A percentile compares a stretch with the other conserved stretches of the same genome.
Conservation (phyloP, 73 alveolate species). For the Paramecium biaurelia region DNA sequence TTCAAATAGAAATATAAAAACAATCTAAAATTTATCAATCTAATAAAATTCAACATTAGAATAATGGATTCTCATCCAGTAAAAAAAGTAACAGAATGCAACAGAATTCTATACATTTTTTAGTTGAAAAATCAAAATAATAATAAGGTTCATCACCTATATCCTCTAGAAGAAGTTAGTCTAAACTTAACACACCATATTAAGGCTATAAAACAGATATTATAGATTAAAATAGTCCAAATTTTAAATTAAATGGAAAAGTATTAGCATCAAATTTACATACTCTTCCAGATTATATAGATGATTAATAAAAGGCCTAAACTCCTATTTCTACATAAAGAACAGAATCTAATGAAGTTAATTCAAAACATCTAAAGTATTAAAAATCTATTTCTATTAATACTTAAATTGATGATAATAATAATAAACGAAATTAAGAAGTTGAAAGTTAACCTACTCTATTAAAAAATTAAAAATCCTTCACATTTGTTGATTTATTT, state of each 20-base stretch:
- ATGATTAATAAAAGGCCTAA: not conserved
- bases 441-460: slow-evolving; percentile 20
- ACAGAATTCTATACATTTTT: slow-evolving; percentile 29
- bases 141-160: not conserved
- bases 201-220: not conserved
- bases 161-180: slow-evolving; percentile 40
- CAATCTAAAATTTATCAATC: not conserved
- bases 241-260: slow-evolving; percentile 16
- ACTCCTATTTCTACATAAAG: not conserved
- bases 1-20: not conserved
- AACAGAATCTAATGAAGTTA: not conserved
- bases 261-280: not conserved
- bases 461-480: not conserved
- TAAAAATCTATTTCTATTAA: slow-evolving; percentile 17
- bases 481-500: not conserved
- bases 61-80: slow-evolving; percentile 4
- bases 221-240: slow-evolving; percentile 12
- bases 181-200: not conserved
- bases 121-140: slow-evolving; percentile 37
- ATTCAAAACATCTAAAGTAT: not conserved
- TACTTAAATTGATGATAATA: slow-evolving; percentile 39
- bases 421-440: not conserved
- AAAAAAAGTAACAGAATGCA: slow-evolving; percentile 11
- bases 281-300: slow-evolving; percentile 29
- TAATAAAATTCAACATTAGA: not conserved